A percentile compares a stretch with the other conserved stretches of the same genome.
Conservation (phyloP, 805 yeast genomes). For the Cephaloascus fragrans region DNA sequence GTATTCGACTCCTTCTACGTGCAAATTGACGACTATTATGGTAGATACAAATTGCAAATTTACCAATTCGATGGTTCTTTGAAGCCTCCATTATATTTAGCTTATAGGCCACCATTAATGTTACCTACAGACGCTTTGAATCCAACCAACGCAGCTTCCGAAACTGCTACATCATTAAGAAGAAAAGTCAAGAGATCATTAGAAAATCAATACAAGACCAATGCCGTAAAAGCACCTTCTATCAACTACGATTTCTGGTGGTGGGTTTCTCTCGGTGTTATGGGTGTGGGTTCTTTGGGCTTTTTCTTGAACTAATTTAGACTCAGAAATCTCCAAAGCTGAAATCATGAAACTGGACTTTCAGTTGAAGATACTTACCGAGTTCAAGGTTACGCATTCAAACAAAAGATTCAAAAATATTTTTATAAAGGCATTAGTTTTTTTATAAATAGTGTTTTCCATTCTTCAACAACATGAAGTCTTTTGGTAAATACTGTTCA, state of each 20-base stretch:
- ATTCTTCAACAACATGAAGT: too few relatives aligned
- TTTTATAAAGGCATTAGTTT: too few relatives aligned
- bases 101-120: constrained; percentile 93
- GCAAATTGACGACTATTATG: constrained; percentile 69
- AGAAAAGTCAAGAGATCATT: constrained; percentile 58
- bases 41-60: constrained; percentile 66
- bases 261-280: constrained; percentile 42
- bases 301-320: not conserved
- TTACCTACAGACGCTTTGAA: constrained; percentile 86
- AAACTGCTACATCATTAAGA: constrained; percentile 21
- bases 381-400: too few relatives aligned
- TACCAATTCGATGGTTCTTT: constrained; percentile 72
- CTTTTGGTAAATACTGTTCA: too few relatives aligned
- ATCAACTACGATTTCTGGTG: constrained; percentile 41
- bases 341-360: too few relatives aligned
- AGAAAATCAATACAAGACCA: constrained; percentile 74
- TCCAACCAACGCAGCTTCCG: constrained; percentile 51
- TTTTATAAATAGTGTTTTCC: too few relatives aligned
- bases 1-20: constrained; percentile 49
- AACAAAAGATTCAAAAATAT: too few relatives aligned
- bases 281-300: constrained; percentile 25
- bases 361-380: too few relatives aligned
- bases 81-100: constrained; percentile 82
- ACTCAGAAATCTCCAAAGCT: not conserved
- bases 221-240: constrained; percentile 40